Percentiles rank a stretch among this genome's conserved stretches.
phyloP scores from a whole-genome alignment of 306 rosid genomes.

The Psophocarpus tetragonolobus region DNA sequence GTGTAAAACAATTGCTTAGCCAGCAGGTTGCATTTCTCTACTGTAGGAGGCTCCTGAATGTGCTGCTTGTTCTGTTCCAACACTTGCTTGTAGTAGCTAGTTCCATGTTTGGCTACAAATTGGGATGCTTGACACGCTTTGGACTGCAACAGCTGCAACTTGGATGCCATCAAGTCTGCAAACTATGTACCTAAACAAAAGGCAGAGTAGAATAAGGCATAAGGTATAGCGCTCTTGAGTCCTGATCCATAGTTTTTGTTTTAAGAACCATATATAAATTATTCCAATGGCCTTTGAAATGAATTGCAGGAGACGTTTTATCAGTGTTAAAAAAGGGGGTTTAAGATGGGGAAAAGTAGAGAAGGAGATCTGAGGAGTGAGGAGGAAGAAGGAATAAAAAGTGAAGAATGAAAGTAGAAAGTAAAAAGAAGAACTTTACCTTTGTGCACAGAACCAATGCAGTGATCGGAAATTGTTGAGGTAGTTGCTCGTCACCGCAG shows the following conservation, averaged over 20 bases:
- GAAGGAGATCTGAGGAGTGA: constrained; percentile 46
- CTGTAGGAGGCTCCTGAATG: constrained; percentile 88
- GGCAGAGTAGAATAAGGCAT: neutral
- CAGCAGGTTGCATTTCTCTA: constrained; percentile 80
- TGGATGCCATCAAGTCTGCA: constrained; percentile 66
- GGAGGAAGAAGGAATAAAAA: no score
- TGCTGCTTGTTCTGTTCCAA: constrained; percentile 87
- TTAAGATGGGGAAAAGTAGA: neutral
- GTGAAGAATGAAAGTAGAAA: no score
- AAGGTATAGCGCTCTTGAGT: neutral
- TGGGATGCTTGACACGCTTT: constrained; percentile 85
- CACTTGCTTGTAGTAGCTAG: constrained; percentile 70
- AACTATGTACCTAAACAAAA: constrained; percentile 17
- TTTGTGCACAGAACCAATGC: constrained; percentile 24
- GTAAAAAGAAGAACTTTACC: no score
- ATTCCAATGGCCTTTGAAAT: neutral
- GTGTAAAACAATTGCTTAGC: constrained; percentile 84
- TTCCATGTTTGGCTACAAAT: constrained; percentile 59
- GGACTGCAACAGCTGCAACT: constrained; percentile 71
- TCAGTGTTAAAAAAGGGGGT: neutral
- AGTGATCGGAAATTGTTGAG: constrained; percentile 14
- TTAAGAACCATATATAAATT: neutral
- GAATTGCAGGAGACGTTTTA: neutral
- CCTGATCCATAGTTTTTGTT: neutral
- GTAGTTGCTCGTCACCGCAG: no score